phyloP scores from a whole-genome alignment of 2,329 filamentous ascomycete species.

The Sporothrix luriei region DNA sequence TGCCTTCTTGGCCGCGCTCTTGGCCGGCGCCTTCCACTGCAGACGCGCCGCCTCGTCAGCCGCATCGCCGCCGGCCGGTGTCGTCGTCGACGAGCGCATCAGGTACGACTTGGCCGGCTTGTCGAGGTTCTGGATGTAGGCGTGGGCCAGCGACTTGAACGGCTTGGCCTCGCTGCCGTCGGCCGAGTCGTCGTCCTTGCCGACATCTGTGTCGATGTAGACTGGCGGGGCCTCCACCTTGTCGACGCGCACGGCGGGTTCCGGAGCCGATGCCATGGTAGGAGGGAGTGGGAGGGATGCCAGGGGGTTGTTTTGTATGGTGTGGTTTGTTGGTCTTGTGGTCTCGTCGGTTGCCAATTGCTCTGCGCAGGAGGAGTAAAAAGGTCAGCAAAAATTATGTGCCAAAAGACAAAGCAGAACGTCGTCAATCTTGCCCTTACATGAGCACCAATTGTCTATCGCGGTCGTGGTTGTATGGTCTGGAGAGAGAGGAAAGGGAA shows the following conservation, averaged over 20 bases:
- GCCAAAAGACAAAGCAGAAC: not conserved
- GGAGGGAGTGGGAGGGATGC: not conserved
- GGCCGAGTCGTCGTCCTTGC: slow-evolving; percentile 68
- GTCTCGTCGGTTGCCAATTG: slow-evolving; percentile 2
- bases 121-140: slow-evolving; percentile 71
- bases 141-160: slow-evolving; percentile 79
- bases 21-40: slow-evolving; percentile 79
- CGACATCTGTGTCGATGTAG: slow-evolving; percentile 80
- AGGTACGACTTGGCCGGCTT: slow-evolving; percentile 63
- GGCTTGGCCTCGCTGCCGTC: slow-evolving; percentile 72
- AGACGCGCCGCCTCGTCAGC: slow-evolving; percentile 64
- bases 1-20: slow-evolving; percentile 84
- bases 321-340: not conserved
- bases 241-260: slow-evolving; percentile 56
- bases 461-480: not conserved
- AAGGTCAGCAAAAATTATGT: not conserved
- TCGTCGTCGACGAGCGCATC: slow-evolving; percentile 67
- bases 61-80: slow-evolving; percentile 62
- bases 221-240: slow-evolving; percentile 45
- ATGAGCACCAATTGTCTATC: slow-evolving; percentile 14
- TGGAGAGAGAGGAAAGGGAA: not conserved
- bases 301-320: not conserved
- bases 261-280: slow-evolving; percentile 42
- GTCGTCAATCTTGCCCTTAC: not conserved
- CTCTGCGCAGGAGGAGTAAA: not conserved